phyloP scores from a whole-genome alignment of 2,329 filamentous ascomycete genomes.

The Pseudocercospora pini-densiflorae region DNA sequence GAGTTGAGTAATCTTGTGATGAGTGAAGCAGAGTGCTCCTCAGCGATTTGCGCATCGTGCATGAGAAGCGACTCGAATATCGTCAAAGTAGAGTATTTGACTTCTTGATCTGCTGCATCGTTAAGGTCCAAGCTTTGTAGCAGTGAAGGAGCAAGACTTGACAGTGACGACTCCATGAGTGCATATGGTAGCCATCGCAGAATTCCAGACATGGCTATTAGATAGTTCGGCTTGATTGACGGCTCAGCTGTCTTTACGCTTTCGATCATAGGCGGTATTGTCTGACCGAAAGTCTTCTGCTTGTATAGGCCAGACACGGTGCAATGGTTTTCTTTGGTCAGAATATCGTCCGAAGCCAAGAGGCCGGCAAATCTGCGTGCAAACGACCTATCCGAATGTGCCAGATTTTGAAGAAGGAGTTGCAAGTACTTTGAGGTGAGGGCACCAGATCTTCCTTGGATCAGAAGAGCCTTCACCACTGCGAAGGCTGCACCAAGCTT shows the following conservation, averaged over 20 bases:
- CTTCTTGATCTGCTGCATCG: conserved; percentile 50
- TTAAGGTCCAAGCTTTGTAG: conserved; percentile 63
- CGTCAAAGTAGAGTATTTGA: conserved; percentile 65
- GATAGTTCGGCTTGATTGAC: conserved; percentile 62
- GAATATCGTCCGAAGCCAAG: conserved; percentile 63
- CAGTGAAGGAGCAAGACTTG: conserved; percentile 62
- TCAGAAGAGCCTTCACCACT: conserved; percentile 63
- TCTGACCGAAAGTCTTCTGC: conserved; percentile 65
- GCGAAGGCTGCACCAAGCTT: conserved; percentile 63
- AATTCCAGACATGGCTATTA: conserved; percentile 66
- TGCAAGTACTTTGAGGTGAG: conserved; percentile 49
- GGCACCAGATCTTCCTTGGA: conserved; percentile 56
- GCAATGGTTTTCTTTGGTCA: conserved; percentile 65
- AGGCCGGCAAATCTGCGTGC: conserved; percentile 64
- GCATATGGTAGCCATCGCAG: conserved; percentile 63
- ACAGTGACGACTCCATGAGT: conserved; percentile 63
- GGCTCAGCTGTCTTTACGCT: conserved; percentile 53
- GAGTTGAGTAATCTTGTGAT: conserved; percentile 60
- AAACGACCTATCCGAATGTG: conserved; percentile 50
- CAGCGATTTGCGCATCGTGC: conserved; percentile 58
- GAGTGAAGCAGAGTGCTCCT: conserved; percentile 62
- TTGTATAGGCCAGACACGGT: conserved; percentile 65
- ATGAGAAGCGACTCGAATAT: conserved; percentile 63
- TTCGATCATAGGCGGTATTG: conserved; percentile 60
- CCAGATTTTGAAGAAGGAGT: conserved; percentile 55